Conservation (phyloP, 805 yeast genomes). For the Priceomyces melissophilus region DNA sequence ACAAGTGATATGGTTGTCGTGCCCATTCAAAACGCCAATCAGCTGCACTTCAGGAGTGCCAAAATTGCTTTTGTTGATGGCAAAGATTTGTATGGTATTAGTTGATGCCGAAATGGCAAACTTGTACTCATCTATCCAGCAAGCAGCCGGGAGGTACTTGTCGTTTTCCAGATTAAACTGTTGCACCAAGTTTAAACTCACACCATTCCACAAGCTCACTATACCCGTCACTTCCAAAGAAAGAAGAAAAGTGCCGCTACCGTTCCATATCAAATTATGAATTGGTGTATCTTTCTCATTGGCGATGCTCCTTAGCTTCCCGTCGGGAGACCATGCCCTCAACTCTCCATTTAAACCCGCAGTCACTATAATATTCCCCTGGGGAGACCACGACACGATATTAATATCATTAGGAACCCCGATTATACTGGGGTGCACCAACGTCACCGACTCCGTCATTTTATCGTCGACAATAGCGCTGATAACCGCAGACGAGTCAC, state of each 20-base stretch:
- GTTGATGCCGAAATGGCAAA: constrained; percentile 68
- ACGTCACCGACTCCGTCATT: constrained; percentile 26
- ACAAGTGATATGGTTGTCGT: constrained; percentile 53
- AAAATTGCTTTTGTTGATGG: constrained; percentile 20
- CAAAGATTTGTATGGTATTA: constrained; percentile 54
- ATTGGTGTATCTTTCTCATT: constrained; percentile 39
- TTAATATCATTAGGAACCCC: constrained; percentile 24
- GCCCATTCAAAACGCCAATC: constrained; percentile 51
- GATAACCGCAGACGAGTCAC: constrained; percentile 46
- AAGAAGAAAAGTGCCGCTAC: constrained; percentile 49
- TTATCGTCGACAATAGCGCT: constrained; percentile 28
- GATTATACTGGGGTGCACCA: constrained; percentile 26
- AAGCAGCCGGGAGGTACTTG: constrained; percentile 26
- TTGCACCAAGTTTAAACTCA: constrained; percentile 32
- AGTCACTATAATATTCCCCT: constrained; percentile 60
- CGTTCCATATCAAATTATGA: constrained; percentile 58
- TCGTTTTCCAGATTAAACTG: constrained; percentile 17
- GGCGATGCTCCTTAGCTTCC: constrained; percentile 53
- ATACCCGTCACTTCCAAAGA: constrained; percentile 50
- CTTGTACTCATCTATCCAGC: constrained; percentile 70
- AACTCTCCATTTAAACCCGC: constrained; percentile 70
- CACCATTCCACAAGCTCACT: constrained; percentile 63
- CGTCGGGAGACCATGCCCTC: constrained; percentile 74
- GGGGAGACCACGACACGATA: constrained; percentile 59
- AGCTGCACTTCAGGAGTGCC: constrained; percentile 14